phyloP scores from a whole-genome alignment of 768 basidiomycete genomes.

The Serendipita indica region DNA sequence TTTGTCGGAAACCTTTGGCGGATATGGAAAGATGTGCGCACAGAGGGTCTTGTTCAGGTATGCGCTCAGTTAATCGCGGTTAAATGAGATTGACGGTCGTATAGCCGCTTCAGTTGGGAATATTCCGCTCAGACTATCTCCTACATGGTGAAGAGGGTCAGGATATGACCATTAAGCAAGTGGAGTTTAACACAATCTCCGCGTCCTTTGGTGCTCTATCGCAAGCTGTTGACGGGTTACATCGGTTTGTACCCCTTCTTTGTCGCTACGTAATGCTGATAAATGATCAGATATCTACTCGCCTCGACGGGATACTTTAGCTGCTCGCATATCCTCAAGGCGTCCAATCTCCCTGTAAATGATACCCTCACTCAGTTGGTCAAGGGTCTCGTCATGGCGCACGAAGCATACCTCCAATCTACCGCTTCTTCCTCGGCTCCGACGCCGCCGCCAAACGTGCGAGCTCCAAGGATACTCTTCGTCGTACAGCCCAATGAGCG shows the following conservation, averaged over 20 bases:
- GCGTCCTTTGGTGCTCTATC: conserved; percentile 78
- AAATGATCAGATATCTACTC: conserved; percentile 42
- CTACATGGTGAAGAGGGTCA: conserved; percentile 39
- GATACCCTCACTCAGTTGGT: conserved; percentile 54
- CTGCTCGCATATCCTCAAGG: conserved; percentile 35
- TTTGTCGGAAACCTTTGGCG: conserved; percentile 80
- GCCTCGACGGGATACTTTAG: conserved; percentile 53
- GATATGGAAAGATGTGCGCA: conserved; percentile 64
- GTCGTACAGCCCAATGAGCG: conserved; percentile 82
- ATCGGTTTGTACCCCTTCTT: conserved; percentile 37
- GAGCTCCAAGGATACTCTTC: conserved; percentile 45
- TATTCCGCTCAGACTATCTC: conserved; percentile 92
- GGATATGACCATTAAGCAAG: conserved; percentile 64
- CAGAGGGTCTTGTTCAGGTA: conserved; percentile 47
- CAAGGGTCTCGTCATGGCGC: conserved; percentile 63
- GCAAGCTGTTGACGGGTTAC: conserved; percentile 49
- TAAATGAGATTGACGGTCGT: conserved; percentile 11
- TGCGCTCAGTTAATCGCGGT: conserved; percentile 11
- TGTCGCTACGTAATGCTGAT: background rate
- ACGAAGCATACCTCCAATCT: conserved; percentile 41
- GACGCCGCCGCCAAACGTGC: background rate
- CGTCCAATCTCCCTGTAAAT: conserved; percentile 56
- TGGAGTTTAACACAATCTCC: conserved; percentile 96
- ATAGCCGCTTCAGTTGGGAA: conserved; percentile 70
- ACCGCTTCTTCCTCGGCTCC: background rate